Conservation (phyloP, 768 basidiomycete genomes). For the Lyophyllum atratum region DNA sequence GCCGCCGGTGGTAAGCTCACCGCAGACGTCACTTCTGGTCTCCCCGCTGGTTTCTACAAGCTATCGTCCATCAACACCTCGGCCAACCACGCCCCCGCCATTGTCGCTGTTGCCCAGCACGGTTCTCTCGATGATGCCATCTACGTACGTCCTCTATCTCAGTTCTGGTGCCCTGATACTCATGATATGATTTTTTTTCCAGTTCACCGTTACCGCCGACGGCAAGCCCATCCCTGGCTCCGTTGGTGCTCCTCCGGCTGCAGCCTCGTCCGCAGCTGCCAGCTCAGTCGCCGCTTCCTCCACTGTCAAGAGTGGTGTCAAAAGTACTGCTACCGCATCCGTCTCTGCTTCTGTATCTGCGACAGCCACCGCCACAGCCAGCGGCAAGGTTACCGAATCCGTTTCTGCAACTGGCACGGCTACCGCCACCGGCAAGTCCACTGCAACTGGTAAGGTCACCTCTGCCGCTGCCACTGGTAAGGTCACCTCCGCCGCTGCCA, state of each 20-base stretch:
- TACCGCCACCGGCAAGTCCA: constrained; percentile 12
- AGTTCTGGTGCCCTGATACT: neutral
- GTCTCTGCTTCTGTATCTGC: constrained; percentile 13
- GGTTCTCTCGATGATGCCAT: constrained; percentile 48
- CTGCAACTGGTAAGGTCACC: constrained; percentile 6
- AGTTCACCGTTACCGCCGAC: constrained; percentile 37
- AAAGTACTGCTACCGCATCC: constrained; percentile 9
- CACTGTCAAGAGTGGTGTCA: constrained; percentile 4
- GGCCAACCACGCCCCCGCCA: constrained; percentile 51
- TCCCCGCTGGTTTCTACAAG: constrained; percentile 60
- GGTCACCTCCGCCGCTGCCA: neutral
- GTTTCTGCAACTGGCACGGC: constrained; percentile 18
- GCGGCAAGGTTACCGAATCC: constrained; percentile 7
- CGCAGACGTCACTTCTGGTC: constrained; percentile 47
- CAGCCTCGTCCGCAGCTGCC: constrained; percentile 5
- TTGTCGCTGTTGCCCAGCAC: constrained; percentile 52
- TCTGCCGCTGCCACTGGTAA: constrained; percentile 17
- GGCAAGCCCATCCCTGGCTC: constrained; percentile 24
- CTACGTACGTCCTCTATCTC: constrained; percentile 36
- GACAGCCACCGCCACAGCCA: constrained; percentile 2
- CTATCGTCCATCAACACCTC: constrained; percentile 54
- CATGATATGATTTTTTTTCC: neutral
- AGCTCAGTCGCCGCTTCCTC: constrained; percentile 13
- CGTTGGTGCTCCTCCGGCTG: constrained; percentile 16
- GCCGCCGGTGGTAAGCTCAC: constrained; percentile 52